Evolutionary conservation across 1,284 basidiomycete species (phyloP).

Genomic region (Microbotryum scabiosae): DNA sequence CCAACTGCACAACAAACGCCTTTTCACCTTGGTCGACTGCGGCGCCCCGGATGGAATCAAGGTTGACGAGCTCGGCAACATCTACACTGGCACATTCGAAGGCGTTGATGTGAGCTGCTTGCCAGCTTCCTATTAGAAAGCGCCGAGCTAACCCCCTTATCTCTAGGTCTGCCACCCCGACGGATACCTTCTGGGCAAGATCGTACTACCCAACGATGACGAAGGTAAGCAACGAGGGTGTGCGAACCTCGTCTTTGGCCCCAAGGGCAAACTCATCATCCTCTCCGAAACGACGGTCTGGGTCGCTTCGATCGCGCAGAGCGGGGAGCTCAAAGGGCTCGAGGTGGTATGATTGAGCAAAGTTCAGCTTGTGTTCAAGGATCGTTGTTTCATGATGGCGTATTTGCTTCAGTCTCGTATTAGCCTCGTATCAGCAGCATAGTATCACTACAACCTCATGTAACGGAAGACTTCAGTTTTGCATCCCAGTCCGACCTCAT

Average conservation of each 20-base stretch:
- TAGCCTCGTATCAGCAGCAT: no score
- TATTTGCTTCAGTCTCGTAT: no score
- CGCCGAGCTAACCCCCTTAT: neutral
- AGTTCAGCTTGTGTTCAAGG: no score
- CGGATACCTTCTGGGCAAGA: conserved; percentile 8
- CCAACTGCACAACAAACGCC: conserved; percentile 51
- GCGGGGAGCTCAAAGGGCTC: conserved; percentile 8
- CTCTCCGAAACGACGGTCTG: conserved; percentile 59
- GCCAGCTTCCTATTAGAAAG: no score
- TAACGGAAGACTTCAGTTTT: no score
- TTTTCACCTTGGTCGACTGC: conserved; percentile 61
- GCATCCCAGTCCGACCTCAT: no score
- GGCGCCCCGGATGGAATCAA: conserved; percentile 57
- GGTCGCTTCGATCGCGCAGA: conserved; percentile 51
- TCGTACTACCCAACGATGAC: conserved; percentile 7
- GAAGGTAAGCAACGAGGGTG: conserved; percentile 52
- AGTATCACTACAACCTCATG: no score
- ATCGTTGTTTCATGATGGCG: no score
- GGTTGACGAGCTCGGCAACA: conserved; percentile 55
- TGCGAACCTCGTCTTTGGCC: conserved; percentile 62
- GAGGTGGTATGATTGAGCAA: neutral
- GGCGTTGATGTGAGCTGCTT: conserved; percentile 52
- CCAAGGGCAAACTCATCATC: conserved; percentile 55
- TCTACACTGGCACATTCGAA: conserved; percentile 61
- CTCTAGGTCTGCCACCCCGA: conserved; percentile 3